phyloP scores from a whole-genome alignment of 768 basidiomycete genomes.

The Lactarius vividus region DNA sequence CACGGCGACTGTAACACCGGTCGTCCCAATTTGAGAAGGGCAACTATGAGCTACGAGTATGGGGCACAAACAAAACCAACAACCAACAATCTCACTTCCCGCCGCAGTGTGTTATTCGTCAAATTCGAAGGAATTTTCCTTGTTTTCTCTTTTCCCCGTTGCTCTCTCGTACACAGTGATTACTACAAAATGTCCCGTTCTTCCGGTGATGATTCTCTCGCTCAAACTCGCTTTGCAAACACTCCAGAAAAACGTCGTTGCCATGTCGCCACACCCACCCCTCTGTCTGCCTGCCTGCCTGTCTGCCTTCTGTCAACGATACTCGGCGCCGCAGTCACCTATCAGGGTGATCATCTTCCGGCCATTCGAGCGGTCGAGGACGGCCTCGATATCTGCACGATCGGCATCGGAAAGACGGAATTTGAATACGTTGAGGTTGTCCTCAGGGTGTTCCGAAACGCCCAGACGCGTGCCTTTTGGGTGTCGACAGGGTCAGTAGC shows the following conservation, averaged over 20 bases:
- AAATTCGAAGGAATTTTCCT: not conserved
- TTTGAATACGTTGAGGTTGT: conserved; percentile 62
- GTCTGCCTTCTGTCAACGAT: conserved; percentile 43
- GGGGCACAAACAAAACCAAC: too few relatives aligned
- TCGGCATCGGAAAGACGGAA: conserved; percentile 58
- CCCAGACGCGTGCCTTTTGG: conserved; percentile 68
- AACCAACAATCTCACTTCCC: too few relatives aligned
- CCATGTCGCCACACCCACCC: too few relatives aligned
- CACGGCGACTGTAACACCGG: too few relatives aligned
- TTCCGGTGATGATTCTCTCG: too few relatives aligned
- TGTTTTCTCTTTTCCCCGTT: not conserved
- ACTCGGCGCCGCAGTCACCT: conserved; percentile 85
- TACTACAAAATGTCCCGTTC: too few relatives aligned
- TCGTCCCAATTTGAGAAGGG: not conserved
- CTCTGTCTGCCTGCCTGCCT: too few relatives aligned
- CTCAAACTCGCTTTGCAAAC: too few relatives aligned
- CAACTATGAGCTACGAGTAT: not conserved
- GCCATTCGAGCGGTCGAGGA: conserved; percentile 61
- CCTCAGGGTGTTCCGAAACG: conserved; percentile 67
- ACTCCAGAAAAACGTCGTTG: too few relatives aligned
- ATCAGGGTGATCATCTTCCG: conserved; percentile 61
- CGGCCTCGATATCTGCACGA: conserved; percentile 56
- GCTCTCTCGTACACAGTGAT: not conserved
- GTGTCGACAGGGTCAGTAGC: not conserved
- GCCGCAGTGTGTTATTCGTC: too few relatives aligned